Evolutionary conservation across 805 yeast genomes (phyloP).

Genomic region (Brettanomyces bruxellensis): DNA sequence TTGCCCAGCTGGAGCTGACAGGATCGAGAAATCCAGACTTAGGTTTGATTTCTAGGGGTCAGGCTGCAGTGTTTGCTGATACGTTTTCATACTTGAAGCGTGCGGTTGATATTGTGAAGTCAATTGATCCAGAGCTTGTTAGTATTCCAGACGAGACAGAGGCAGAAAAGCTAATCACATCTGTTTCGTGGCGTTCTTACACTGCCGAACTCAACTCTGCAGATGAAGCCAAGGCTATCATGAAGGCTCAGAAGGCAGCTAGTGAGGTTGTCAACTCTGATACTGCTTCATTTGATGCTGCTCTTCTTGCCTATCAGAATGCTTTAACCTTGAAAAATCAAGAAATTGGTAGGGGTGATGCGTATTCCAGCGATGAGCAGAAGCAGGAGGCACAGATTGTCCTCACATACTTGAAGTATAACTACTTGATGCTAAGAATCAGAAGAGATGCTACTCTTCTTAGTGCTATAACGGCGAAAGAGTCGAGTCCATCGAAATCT

Average conservation of each 20-base stretch:
- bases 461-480: conserved; percentile 18
- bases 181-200: conserved; percentile 42
- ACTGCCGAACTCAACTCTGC: conserved; percentile 60
- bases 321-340: conserved; percentile 51
- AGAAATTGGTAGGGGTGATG: conserved; percentile 44
- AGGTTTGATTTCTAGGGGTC: conserved; percentile 36
- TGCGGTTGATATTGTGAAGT: conserved; percentile 28
- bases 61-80: conserved; percentile 25
- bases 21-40: conserved; percentile 26
- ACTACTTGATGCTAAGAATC: conserved; percentile 53
- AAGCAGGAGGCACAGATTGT: conserved; percentile 68
- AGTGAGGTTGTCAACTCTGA: conserved; percentile 25
- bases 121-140: conserved; percentile 29
- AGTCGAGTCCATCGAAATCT: conserved; percentile 10
- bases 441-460: conserved; percentile 56
- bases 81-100: conserved; percentile 25
- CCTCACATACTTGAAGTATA: conserved; percentile 66
- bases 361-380: conserved; percentile 41
- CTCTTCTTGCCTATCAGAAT: conserved; percentile 60
- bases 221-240: conserved; percentile 56
- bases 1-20: conserved; percentile 23
- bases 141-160: conserved; percentile 14
- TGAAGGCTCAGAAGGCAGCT: conserved; percentile 28
- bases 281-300: conserved; percentile 43
- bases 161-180: conserved; percentile 16